These are phyloP conservation scores for Aspergillus glaucus DNA, from an alignment of 2,329 filamentous ascomycete species.

Conservation along the genomic window DNA sequence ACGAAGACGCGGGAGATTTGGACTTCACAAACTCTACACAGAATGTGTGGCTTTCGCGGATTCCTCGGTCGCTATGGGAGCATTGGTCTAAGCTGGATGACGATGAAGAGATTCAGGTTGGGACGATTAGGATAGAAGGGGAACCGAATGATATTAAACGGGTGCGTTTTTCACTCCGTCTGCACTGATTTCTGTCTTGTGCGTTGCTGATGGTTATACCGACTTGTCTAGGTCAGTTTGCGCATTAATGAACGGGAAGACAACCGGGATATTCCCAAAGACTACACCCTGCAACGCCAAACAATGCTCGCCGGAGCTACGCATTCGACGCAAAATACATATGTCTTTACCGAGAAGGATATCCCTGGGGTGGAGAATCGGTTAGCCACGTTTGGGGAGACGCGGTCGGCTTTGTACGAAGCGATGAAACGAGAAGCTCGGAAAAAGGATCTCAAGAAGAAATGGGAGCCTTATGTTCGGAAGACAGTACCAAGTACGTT, in stretches of 20 bases:
- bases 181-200: neutral
- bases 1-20: constrained; percentile 60
- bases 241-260: constrained; percentile 61
- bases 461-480: constrained; percentile 52
- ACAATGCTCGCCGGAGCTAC: constrained; percentile 43
- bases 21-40: constrained; percentile 49
- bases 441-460: constrained; percentile 46
- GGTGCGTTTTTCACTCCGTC: constrained; percentile 20
- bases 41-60: constrained; percentile 63
- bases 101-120: constrained; percentile 74
- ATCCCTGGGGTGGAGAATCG: constrained; percentile 64
- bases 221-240: constrained; percentile 55
- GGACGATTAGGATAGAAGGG: constrained; percentile 60
- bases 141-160: constrained; percentile 48
- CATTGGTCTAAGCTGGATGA: constrained; percentile 70
- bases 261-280: constrained; percentile 73
- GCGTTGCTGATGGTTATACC: neutral
- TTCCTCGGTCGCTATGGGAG: constrained; percentile 76
- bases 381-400: constrained; percentile 37
- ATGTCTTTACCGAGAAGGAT: constrained; percentile 89
- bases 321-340: constrained; percentile 67
- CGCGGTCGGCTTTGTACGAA: constrained; percentile 43
- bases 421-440: constrained; percentile 39
- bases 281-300: constrained; percentile 74
- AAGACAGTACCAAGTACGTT: constrained; percentile 65